Evolutionary conservation across 805 yeast species (phyloP), one percentile per base, ranked within the genome.

Genomic region (Blastobotrys muscicola): DNA sequence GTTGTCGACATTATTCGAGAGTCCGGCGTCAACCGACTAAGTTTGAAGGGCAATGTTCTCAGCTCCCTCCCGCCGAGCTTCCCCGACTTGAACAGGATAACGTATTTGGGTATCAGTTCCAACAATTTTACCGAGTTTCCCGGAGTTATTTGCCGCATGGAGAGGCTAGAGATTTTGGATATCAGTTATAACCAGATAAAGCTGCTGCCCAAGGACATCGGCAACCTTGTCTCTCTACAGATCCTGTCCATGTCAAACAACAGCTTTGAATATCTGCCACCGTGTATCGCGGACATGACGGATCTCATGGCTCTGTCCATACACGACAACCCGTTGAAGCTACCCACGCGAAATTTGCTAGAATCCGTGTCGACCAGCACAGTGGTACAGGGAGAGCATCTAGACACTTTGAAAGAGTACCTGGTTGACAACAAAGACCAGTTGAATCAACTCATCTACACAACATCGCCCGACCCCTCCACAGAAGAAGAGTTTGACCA

Each of bases 201-300:
- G n/a, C 49, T 54, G 3, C 59, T 84, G 11, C 81, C 85, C 1
- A 47, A 57, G 3, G 57, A 63, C 0, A 62, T 82, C 50, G 58
- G 59, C 11, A 60, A 62, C 38, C 50, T 64, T 13, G 45, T 41
- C 38, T 64, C 66, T 46, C 64, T 81, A 48, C 73, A 72, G 51
- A 78, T 78, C 2, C 60, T 84, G n/a, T 76, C 82, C 13, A 61
- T 84, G 40, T 75, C 75, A 49, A 70, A 73, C 45, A 84, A 84
- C 59, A 63, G 63, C 29, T 67, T 84, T 47, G 68, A 73, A 47
- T 71, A 69, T 35, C 61, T 83, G 26, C 78, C 82, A 1, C 71
- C 75, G 1, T 60, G 65, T 5, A 56, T 84, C 8, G 69, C 74
- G 1, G 75, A 73, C 33, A 57, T 83, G 48, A 61, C 66, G 2